Evolutionary conservation across 2,329 filamentous ascomycete species (phyloP).

Genomic region (Myriosclerotinia duriaeana): DNA sequence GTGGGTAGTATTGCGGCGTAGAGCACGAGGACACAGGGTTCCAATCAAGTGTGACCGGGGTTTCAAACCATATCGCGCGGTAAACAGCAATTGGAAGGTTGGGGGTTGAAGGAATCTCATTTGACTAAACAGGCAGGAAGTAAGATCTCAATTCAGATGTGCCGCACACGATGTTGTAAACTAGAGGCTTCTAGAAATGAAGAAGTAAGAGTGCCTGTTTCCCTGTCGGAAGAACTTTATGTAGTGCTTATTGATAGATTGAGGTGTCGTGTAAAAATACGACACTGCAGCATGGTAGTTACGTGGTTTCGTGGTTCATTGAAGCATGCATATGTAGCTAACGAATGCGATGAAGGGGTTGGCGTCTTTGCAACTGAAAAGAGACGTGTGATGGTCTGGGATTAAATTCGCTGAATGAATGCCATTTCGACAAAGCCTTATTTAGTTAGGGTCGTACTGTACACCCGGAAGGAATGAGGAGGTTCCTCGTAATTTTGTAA

Average conservation of each 20-base stretch:
- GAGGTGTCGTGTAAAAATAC: slow-evolving; percentile 11
- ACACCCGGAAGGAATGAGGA: slow-evolving; percentile 17
- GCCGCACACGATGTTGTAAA: slow-evolving; percentile 20
- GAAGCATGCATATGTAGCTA: slow-evolving; percentile 1
- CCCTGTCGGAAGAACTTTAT: slow-evolving; percentile 4
- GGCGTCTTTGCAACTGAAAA: slow-evolving; percentile 8
- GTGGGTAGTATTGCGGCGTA: slow-evolving; percentile 18
- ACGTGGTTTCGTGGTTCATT: slow-evolving; percentile 19
- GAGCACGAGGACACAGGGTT: slow-evolving; percentile 22
- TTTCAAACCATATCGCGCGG: background rate
- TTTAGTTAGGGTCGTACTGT: background rate
- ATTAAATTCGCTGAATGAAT: background rate
- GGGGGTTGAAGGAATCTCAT: slow-evolving; percentile 1
- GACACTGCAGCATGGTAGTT: slow-evolving; percentile 23
- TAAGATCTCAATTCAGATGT: slow-evolving; percentile 19
- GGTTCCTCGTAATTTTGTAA: slow-evolving; percentile 13
- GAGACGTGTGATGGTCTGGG: slow-evolving; percentile 11
- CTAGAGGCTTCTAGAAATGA: slow-evolving; percentile 10
- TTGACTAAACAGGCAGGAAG: background rate
- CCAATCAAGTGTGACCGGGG: background rate
- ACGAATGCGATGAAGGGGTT: slow-evolving; percentile 6
- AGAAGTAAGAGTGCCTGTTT: slow-evolving; percentile 1
- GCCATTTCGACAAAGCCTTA: background rate
- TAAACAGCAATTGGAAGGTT: slow-evolving; percentile 10
- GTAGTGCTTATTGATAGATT: slow-evolving; percentile 16